Percentiles rank a stretch among this genome's conserved stretches.
These are phyloP conservation scores for Trichoderma endophyticum DNA, from an alignment of 2,329 filamentous ascomycete species.

Conservation along the genomic window DNA sequence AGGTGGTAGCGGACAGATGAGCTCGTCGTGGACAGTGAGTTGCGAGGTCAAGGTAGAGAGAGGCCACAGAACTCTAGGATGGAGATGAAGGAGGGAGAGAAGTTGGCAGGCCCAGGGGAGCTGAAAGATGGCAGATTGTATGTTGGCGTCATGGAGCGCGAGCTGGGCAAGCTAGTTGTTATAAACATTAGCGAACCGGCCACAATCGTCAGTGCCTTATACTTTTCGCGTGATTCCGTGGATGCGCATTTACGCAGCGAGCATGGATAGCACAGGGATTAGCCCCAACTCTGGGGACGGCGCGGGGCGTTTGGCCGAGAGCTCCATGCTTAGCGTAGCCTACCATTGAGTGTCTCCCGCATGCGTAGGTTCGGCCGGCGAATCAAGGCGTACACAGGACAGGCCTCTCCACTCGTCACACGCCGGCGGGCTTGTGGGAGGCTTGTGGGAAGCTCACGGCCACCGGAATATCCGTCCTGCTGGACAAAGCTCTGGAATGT, in stretches of 20 bases:
- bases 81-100: constrained; percentile 26
- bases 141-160: constrained; percentile 49
- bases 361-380: neutral
- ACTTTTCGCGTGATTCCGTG: constrained; percentile 12
- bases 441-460: neutral
- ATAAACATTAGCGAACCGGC: constrained; percentile 14
- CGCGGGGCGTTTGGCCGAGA: constrained; percentile 20
- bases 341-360: constrained; percentile 10
- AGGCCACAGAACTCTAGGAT: constrained; percentile 31
- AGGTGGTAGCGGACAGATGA: constrained; percentile 54
- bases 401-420: constrained; percentile 5
- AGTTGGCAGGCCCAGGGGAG: constrained; percentile 23
- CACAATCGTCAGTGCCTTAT: constrained; percentile 17
- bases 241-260: neutral
- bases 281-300: constrained; percentile 18
- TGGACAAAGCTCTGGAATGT: constrained; percentile 7
- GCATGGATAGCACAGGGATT: constrained; percentile 19
- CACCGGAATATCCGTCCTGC: constrained; percentile 12
- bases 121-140: constrained; percentile 32
- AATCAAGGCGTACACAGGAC: neutral
- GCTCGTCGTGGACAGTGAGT: constrained; percentile 37
- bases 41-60: constrained; percentile 29
- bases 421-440: constrained; percentile 1
- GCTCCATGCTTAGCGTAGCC: constrained; percentile 19
- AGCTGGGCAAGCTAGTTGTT: constrained; percentile 48